Percentiles rank a stretch among this genome's conserved stretches.
These are phyloP conservation scores for Oropetium thomaeum DNA, from an alignment of 176 grass and related monocot genomes.

Conservation along the genomic window DNA sequence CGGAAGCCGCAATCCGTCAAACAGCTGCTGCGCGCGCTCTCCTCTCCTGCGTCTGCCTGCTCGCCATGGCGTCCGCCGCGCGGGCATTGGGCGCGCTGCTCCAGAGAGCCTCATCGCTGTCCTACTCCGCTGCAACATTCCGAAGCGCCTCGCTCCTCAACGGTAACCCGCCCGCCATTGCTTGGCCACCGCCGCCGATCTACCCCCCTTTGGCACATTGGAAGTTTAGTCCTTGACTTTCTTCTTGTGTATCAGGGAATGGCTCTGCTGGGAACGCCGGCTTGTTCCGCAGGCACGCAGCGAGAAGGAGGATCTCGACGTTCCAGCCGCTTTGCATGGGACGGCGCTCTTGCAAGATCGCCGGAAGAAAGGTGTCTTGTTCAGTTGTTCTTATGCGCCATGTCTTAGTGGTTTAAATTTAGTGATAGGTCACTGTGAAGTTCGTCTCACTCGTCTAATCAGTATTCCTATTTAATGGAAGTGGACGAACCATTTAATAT, in stretches of 20 bases:
- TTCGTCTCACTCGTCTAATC: background rate
- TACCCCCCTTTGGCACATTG: background rate
- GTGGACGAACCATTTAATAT: background rate
- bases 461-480: background rate
- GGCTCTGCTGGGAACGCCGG: background rate
- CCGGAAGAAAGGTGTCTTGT: constrained; percentile 81
- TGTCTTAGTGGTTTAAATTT: background rate
- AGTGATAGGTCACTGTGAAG: background rate
- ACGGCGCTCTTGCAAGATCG: constrained; percentile 95
- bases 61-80: constrained; percentile 56
- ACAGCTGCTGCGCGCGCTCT: constrained; percentile 14
- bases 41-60: background rate
- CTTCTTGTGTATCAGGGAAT: constrained; percentile 33
- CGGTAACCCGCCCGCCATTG: constrained; percentile 10
- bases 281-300: constrained; percentile 12
- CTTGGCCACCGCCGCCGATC: background rate
- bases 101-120: constrained; percentile 27
- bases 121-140: constrained; percentile 38
- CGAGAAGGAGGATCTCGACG: constrained; percentile 61
- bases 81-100: constrained; percentile 48
- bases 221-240: background rate
- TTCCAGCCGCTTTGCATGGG: constrained; percentile 85
- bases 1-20: constrained; percentile 42
- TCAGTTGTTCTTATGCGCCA: background rate
- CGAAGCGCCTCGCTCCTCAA: constrained; percentile 31